phyloP scores from a whole-genome alignment of 2,329 filamentous ascomycete genomes.

The Aspergillus sp. region DNA sequence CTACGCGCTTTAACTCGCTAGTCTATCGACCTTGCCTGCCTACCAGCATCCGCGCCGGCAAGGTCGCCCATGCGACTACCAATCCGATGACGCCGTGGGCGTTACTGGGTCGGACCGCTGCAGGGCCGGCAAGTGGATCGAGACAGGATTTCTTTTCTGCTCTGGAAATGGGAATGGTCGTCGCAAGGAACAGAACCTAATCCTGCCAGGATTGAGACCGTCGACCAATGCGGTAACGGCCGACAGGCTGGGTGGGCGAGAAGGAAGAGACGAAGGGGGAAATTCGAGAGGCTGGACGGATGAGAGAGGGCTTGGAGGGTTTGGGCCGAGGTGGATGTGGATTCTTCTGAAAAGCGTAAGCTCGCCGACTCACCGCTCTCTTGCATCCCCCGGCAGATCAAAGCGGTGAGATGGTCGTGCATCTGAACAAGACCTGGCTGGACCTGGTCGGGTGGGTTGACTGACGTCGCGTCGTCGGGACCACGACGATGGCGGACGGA shows the following conservation, averaged over 20 bases:
- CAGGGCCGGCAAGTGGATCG: constrained; percentile 36
- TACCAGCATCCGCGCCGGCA: background rate
- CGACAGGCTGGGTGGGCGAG: background rate
- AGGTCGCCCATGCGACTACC: background rate
- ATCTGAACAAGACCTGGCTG: background rate
- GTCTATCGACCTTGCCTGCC: background rate
- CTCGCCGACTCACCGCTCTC: constrained; percentile 15
- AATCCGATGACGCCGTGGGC: constrained; percentile 10
- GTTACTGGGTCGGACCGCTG: constrained; percentile 40
- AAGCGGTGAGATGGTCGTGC: constrained; percentile 13
- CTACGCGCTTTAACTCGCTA: background rate
- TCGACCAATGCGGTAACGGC: background rate
- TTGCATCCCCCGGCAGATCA: constrained; percentile 8
- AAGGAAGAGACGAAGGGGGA: background rate
- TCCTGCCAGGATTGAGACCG: background rate
- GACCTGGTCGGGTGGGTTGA: background rate
- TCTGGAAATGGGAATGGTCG: background rate
- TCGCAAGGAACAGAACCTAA: background rate
- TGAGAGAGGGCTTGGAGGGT: constrained; percentile 1
- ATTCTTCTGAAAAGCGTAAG: constrained; percentile 11
- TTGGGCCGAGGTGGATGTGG: background rate
- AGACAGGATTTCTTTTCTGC: constrained; percentile 7
- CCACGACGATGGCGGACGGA: no score
- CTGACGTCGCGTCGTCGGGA: background rate
- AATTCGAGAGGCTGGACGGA: constrained; percentile 18